These are phyloP conservation scores for Yarrowia sp. DNA, from an alignment of 805 yeast genomes.

Conservation along the genomic window DNA sequence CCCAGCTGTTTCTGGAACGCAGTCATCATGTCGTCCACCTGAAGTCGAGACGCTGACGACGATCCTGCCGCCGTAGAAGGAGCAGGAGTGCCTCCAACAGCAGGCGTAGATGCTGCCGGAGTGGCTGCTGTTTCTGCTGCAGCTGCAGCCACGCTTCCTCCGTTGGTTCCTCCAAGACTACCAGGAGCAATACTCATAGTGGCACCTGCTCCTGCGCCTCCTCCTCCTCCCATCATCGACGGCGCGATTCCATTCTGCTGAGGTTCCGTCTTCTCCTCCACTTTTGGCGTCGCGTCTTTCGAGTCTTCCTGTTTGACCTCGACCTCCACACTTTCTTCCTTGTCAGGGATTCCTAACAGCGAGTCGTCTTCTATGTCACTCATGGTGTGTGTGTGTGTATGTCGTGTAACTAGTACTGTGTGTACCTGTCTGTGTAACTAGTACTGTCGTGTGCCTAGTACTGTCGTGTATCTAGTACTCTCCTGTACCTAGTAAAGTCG, in stretches of 20 bases:
- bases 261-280: background rate
- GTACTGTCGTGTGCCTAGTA: no score
- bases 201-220: background rate
- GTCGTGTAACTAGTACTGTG: background rate
- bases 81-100: background rate
- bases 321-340: slow-evolving; percentile 24
- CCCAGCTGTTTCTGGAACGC: slow-evolving; percentile 75
- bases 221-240: slow-evolving; percentile 7
- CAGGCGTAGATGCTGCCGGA: background rate
- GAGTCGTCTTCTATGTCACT: slow-evolving; percentile 15
- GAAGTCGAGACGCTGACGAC: slow-evolving; percentile 42
- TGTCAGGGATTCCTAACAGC: slow-evolving; percentile 27
- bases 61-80: background rate
- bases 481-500: no score
- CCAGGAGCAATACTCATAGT: slow-evolving; percentile 5
- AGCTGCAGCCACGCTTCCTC: background rate
- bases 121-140: background rate
- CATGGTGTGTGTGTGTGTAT: background rate
- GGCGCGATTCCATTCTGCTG: background rate
- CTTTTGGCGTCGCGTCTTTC: slow-evolving; percentile 32
- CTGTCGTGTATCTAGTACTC: no score
- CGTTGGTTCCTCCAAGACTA: background rate
- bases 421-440: background rate
- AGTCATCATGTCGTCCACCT: slow-evolving; percentile 62
- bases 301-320: slow-evolving; percentile 24